Conservation (phyloP, 2,329 filamentous ascomycete species). For the Fusarium pseudograminearum region DNA sequence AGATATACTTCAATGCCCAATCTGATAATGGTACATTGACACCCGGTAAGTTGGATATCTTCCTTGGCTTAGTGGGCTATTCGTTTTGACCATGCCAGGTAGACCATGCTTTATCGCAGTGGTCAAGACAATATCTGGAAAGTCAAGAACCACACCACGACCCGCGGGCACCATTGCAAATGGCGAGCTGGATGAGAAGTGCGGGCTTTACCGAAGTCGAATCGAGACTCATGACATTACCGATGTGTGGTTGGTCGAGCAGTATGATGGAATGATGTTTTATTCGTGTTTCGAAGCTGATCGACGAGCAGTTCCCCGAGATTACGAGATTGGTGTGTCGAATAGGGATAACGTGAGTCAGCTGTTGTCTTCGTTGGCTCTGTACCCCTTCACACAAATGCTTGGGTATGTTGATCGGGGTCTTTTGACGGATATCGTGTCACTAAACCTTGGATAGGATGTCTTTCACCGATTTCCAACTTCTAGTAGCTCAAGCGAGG, state of each 20-base stretch:
- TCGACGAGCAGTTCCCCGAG: conserved; percentile 58
- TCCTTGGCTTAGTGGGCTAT: not conserved
- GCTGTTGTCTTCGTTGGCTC: conserved; percentile 65
- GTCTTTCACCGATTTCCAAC: conserved; percentile 67
- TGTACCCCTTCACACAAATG: conserved; percentile 67
- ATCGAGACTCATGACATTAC: conserved; percentile 72
- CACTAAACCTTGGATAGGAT: conserved; percentile 57
- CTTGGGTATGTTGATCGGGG: conserved; percentile 55
- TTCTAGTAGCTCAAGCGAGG: conserved; percentile 67
- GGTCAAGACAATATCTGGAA: conserved; percentile 74
- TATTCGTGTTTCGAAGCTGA: conserved; percentile 10
- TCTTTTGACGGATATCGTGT: not conserved
- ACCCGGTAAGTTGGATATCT: conserved; percentile 59
- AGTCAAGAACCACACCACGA: conserved; percentile 74
- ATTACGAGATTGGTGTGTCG: conserved; percentile 64
- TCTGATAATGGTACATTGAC: conserved; percentile 85
- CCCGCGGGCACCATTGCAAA: conserved; percentile 70
- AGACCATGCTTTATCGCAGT: conserved; percentile 74
- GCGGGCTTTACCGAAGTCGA: conserved; percentile 78
- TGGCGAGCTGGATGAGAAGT: conserved; percentile 68
- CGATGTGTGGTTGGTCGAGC: conserved; percentile 76
- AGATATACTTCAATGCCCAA: conserved; percentile 86
- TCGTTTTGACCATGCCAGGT: conserved; percentile 3
- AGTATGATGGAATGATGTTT: conserved; percentile 58
- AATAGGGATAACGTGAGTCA: conserved; percentile 68